phyloP scores from a whole-genome alignment of 345 rosid genomes.

The Bruguiera parviflora region DNA sequence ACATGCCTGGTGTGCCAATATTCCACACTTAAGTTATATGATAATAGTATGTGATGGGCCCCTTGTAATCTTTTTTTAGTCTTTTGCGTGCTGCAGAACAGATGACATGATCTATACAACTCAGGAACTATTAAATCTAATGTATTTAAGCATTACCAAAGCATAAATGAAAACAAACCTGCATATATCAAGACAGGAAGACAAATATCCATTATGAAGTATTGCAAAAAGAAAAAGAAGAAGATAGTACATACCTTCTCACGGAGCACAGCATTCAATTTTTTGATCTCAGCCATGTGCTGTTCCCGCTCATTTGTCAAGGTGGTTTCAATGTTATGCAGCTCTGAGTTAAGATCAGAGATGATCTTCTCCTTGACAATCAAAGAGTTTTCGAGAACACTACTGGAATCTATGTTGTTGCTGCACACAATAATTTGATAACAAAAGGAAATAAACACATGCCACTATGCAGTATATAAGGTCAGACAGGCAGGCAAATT shows the following conservation, averaged over 20 bases:
- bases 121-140: too few relatives aligned
- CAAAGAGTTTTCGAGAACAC: constrained; percentile 80
- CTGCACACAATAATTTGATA: constrained; percentile 37
- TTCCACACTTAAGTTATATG: too few relatives aligned
- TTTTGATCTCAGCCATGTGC: constrained; percentile 74
- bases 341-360: constrained; percentile 88
- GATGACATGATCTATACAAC: neutral
- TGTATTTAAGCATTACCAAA: neutral
- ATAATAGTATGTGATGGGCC: too few relatives aligned
- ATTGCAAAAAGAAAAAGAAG: neutral
- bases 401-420: constrained; percentile 68
- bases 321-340: constrained; percentile 77
- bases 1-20: too few relatives aligned
- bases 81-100: too few relatives aligned
- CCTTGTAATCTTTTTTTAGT: too few relatives aligned
- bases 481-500: constrained; percentile 1
- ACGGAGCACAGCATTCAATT: constrained; percentile 56
- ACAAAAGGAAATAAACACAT: constrained; percentile 16
- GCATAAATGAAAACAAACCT: neutral
- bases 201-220: neutral
- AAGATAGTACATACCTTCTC: constrained; percentile 51
- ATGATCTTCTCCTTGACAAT: constrained; percentile 90
- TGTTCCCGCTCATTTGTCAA: constrained; percentile 76
- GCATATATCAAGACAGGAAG: neutral
- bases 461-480: neutral